A percentile compares a stretch with the other conserved stretches of the same genome.
These are phyloP conservation scores for Cyclotella baltica DNA, from an alignment of 108 stramenopile species.

Conservation along the genomic window DNA sequence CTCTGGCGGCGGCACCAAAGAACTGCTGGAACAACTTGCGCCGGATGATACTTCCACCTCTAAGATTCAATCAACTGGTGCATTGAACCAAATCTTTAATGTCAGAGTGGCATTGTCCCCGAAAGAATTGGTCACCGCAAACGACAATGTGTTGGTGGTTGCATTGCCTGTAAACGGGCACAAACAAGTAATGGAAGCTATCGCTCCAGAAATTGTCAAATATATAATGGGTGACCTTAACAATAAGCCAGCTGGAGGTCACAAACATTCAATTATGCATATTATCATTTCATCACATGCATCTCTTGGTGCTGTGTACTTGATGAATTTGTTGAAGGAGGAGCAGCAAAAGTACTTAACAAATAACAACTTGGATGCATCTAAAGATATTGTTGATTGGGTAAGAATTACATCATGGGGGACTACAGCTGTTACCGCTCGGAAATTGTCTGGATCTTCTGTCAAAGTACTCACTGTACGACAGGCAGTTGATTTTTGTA, in stretches of 20 bases:
- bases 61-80: slow-evolving; percentile 55
- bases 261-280: slow-evolving; percentile 26
- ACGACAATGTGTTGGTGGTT: slow-evolving; percentile 59
- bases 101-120: slow-evolving; percentile 50
- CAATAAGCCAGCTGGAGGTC: background rate
- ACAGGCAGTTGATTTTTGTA: slow-evolving; percentile 62
- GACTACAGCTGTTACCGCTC: slow-evolving; percentile 71
- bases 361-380: background rate
- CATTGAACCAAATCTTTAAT: slow-evolving; percentile 39
- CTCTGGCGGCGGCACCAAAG: slow-evolving; percentile 54
- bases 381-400: background rate
- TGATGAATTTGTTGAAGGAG: slow-evolving; percentile 52
- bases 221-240: slow-evolving; percentile 21
- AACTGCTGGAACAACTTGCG: slow-evolving; percentile 15
- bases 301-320: slow-evolving; percentile 71
- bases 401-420: slow-evolving; percentile 71
- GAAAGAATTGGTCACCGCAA: slow-evolving; percentile 52
- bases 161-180: slow-evolving; percentile 74
- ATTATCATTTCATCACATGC: slow-evolving; percentile 75
- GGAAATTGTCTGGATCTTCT: slow-evolving; percentile 52
- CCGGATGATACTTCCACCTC: background rate
- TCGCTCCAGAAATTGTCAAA: slow-evolving; percentile 57
- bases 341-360: slow-evolving; percentile 18
- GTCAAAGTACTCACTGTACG: slow-evolving; percentile 67
- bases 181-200: slow-evolving; percentile 60